A percentile compares a stretch with the other conserved stretches of the same genome.
phyloP scores from a whole-genome alignment of 73 alveolate genomes.

The Chromera velia region DNA sequence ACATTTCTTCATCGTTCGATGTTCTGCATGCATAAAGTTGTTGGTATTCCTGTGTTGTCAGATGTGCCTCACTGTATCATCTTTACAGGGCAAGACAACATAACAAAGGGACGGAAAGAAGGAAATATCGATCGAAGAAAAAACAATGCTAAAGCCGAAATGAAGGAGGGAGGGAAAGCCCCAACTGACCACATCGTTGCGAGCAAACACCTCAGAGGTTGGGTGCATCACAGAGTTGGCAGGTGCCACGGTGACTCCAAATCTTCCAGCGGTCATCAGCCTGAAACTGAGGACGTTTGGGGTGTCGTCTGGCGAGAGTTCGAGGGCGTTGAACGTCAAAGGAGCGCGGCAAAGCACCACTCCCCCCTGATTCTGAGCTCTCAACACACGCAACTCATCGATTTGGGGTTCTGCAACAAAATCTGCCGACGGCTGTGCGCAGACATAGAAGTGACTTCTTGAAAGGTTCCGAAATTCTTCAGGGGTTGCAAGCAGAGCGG shows the following conservation, averaged over 20 bases:
- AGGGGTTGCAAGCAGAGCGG: neutral
- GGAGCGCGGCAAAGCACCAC: neutral
- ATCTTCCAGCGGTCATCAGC: neutral
- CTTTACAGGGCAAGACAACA: too few species aligned
- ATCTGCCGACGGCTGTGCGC: neutral
- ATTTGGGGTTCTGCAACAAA: neutral
- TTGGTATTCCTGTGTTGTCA: too few species aligned
- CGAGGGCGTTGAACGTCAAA: neutral
- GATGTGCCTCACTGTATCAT: too few species aligned
- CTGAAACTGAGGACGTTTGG: neutral
- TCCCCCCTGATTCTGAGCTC: neutral
- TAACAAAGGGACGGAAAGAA: too few species aligned
- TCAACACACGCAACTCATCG: neutral
- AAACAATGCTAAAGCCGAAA: too few species aligned
- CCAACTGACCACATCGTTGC: neutral
- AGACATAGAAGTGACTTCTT: neutral
- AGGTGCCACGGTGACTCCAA: neutral
- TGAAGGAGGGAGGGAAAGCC: too few species aligned
- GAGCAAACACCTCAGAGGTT: neutral
- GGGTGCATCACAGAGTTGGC: neutral
- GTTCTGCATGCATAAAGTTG: too few species aligned
- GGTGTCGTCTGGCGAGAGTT: neutral
- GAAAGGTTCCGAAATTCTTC: too few species aligned
- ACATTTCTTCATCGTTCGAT: too few species aligned
- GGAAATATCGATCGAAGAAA: too few species aligned